A percentile compares a stretch with the other conserved stretches of the same genome.
Evolutionary conservation across 192 early-diverging fungal genomes (phyloP).

Genomic region (Coemansia sp.): DNA sequence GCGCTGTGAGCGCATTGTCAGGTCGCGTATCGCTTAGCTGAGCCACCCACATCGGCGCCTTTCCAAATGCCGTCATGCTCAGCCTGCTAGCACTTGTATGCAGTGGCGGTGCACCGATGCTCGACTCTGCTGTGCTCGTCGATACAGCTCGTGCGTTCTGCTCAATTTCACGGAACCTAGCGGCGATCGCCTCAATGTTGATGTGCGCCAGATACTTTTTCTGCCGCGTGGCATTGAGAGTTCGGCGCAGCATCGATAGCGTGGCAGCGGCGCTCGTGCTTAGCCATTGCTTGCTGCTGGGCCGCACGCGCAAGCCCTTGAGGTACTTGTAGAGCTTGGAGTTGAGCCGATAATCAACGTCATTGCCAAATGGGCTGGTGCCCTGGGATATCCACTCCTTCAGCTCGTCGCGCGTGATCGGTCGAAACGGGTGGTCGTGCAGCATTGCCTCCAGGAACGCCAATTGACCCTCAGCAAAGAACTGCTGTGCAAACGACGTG

Average conservation of each 20-base stretch:
- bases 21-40: constrained; percentile 6
- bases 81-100: constrained; percentile 5
- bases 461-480: constrained; percentile 21
- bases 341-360: constrained; percentile 44
- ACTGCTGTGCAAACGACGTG: constrained; percentile 40
- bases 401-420: constrained; percentile 38
- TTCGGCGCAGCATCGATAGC: constrained; percentile 47
- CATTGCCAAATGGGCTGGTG: constrained; percentile 38
- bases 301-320: constrained; percentile 28
- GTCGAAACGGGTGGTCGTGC: constrained; percentile 52
- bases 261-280: constrained; percentile 43
- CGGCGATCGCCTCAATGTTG: constrained; percentile 17
- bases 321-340: constrained; percentile 41
- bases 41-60: constrained; percentile 17
- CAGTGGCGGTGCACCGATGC: background rate
- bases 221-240: constrained; percentile 18
- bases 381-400: constrained; percentile 32
- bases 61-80: constrained; percentile 32
- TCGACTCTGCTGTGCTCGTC: constrained; percentile 4
- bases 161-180: constrained; percentile 23
- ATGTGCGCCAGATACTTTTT: constrained; percentile 37
- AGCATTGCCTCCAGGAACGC: constrained; percentile 46
- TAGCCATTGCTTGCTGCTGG: constrained; percentile 44
- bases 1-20: background rate
- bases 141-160: constrained; percentile 8